Evolutionary conservation across 148 eudicot species (phyloP), one percentile per base, ranked within the genome.

Genomic region (Simmondsia chinensis): DNA sequence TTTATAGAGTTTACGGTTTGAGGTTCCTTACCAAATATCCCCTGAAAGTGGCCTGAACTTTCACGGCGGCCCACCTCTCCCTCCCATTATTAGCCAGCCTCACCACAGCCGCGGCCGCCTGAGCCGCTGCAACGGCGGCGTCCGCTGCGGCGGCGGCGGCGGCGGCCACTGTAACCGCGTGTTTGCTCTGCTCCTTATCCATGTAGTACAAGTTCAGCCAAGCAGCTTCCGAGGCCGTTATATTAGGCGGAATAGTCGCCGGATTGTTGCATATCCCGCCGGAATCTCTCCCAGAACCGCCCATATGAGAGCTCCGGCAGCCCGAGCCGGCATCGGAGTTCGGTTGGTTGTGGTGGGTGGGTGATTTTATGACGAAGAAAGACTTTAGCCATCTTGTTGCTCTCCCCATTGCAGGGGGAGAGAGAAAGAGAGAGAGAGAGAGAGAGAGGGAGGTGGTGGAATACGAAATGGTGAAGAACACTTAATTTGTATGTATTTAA

Each of bases 81-180:
- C 27, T 14, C 18, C 81, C 79, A 8, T 74, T 66, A 21, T 72
- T 77, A 2, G 95, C 77, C 9, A 86, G 75, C 24, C 79, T 47
- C n/a, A 75, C 87, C 7, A 75, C 93, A 18, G 71, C 82, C 2
- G 58, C 88, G 0, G 94, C 94, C 3, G 94, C 94, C 42, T 79
- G 87, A 4, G 87, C 87, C 7, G 87, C 87, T 1, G 87, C 94
- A 1, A 83, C 94, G 0, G 94, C 94, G 0, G 94, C 94, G 17
- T 83, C 94, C 0, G 87, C 95, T 0, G 83, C 95, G 0, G 77
- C 83, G 0, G 87, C 83, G 1, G 82, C 78, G 50, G 85, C 94
- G 0, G 88, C 80, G 7, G 91, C 91, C 40, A 86, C 81, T 3
- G 91, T 80, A 44, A 75, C 73, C 4, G 86, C 87, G 30, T 82